Conservation (phyloP, 257 asterid genomes). For the Gentiana straminea region DNA sequence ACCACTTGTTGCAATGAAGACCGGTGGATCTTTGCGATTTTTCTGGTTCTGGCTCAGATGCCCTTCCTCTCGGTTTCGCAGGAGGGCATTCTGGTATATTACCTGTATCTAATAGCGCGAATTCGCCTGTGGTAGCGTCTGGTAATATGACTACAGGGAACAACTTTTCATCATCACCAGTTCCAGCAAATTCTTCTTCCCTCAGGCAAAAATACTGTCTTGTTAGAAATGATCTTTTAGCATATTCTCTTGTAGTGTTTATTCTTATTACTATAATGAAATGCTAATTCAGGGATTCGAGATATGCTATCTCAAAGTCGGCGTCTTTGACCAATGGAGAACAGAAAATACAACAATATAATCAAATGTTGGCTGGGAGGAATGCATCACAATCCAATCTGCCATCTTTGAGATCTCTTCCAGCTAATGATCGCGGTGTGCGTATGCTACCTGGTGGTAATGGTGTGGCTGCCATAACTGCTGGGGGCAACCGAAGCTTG, state of each 20-base stretch:
- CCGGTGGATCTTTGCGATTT: constrained; percentile 86
- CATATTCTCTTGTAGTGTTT: background rate
- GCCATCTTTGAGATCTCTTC: constrained; percentile 52
- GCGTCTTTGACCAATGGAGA: constrained; percentile 61
- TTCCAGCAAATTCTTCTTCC: constrained; percentile 33
- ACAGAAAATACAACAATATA: constrained; percentile 68
- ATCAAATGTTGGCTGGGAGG: constrained; percentile 62
- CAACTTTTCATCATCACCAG: constrained; percentile 49
- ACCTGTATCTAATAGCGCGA: constrained; percentile 42
- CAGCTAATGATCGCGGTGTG: constrained; percentile 66
- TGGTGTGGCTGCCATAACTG: constrained; percentile 44
- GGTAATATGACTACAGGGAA: constrained; percentile 51
- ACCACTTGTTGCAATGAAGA: constrained; percentile 33
- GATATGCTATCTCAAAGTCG: constrained; percentile 55
- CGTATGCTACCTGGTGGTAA: constrained; percentile 50
- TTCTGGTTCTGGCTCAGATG: constrained; percentile 43
- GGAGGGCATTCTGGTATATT: constrained; percentile 50
- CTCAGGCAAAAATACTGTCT: constrained; percentile 45
- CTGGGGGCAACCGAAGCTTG: constrained; percentile 53
- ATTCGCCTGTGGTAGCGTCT: constrained; percentile 51
- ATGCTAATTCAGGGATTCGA: constrained; percentile 44
- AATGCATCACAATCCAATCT: constrained; percentile 38
- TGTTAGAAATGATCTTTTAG: constrained; percentile 6
- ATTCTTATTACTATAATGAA: constrained; percentile 7
- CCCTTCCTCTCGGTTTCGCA: constrained; percentile 56